These are phyloP conservation scores for Paulownia fortunei DNA, from an alignment of 257 asterid species.

Conservation along the genomic window DNA sequence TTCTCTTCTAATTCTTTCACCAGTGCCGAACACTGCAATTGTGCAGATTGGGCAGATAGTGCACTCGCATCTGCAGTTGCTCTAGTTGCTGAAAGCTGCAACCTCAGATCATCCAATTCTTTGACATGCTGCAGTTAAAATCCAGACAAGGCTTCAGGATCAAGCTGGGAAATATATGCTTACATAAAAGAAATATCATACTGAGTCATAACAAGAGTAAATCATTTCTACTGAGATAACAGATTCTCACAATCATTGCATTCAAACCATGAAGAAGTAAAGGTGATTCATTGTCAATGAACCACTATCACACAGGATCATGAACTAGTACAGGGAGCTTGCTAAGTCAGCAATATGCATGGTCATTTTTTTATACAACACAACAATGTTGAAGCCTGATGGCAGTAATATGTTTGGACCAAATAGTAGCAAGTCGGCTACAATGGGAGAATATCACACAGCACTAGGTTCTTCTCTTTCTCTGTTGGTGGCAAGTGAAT, in stretches of 20 bases:
- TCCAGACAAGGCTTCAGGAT: not conserved
- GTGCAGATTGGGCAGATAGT: conserved; percentile 76
- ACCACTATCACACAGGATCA: not conserved
- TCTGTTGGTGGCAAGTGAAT: not conserved
- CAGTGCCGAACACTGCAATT: conserved; percentile 71
- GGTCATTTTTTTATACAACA: not conserved
- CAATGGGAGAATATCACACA: not conserved
- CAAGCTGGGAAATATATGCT: not conserved
- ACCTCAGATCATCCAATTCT: conserved; percentile 76
- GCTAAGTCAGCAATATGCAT: not conserved
- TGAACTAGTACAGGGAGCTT: not conserved
- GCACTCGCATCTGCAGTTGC: conserved; percentile 89
- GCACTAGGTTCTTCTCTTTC: not conserved
- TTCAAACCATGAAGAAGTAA: not conserved
- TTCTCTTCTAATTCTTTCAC: conserved; percentile 78
- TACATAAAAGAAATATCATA: not conserved
- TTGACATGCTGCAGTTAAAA: conserved; percentile 61
- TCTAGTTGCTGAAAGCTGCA: conserved; percentile 65
- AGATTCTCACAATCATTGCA: not conserved
- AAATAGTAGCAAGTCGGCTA: not conserved
- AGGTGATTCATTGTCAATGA: not conserved
- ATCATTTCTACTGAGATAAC: not conserved
- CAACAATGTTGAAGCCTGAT: not conserved
- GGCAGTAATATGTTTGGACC: not conserved
- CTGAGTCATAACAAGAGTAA: not conserved